Base-by-base conservation (phyloP, 345 rosid species). In the Eucalyptus sp. region DNA sequence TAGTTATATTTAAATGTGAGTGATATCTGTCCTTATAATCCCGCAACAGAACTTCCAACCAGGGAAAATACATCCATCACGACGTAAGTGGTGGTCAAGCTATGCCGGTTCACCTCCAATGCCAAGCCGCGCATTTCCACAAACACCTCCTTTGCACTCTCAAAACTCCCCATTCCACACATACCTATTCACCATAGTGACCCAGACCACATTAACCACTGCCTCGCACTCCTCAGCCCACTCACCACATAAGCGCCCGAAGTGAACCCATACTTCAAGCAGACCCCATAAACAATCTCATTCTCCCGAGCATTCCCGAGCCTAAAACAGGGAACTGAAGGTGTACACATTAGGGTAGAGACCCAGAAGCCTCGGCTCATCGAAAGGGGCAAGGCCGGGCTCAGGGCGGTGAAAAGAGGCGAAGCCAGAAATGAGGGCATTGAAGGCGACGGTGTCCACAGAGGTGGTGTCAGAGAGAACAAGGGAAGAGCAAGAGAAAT, bases 121-220 rank as follows among this genome's bases (percentile, higher is more conserved):
- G 92, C 92, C 24, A 90, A 90, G 68, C 86, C 62, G 14, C 92
- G 89, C 92, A 92, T 89, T 83, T 71, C 87, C 52, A 49, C 33
- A 86, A 93, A 92, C 88, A 88, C 68, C 62, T 86, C 58, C 86
- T 60, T 89, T 56, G 89, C 91, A 79, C 89, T 92, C 31, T 88
- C 92, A 25, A 86, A 90, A 90, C 66, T 88, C 90, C 52, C 86
- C 91, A 87, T 91, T 93, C 93, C 93, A 66, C 80, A 88, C 76
- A 79, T 91, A 91, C 49, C 91, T 89, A 86, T 90, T 88, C 86
- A 90, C 81, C 93, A 91, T 90, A n/a, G 92, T 88, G 46, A 92
- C 91, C 37, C 43, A 89, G 87, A 84, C 90, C 52, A 91, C 93
- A 87, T 90, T 87, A 91, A 92, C 94, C 87, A 86, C 87, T 43